Base-by-base conservation (phyloP, 2,329 filamentous ascomycete genomes). In the Sclerotinia sclerotiorum region DNA sequence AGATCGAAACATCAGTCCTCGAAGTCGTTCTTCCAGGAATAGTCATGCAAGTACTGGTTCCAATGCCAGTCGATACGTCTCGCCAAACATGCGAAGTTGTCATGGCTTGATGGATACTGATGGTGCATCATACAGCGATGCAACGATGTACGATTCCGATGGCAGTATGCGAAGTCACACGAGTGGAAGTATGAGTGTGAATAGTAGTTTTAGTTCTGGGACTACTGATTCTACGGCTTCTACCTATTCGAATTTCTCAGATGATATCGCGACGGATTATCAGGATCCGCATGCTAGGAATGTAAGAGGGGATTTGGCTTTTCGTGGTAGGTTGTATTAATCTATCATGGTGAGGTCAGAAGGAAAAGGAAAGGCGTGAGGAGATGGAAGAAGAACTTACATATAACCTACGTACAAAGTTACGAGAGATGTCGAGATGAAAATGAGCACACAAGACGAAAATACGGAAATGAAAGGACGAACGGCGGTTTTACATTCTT, bases 1-100 rank as follows among this genome's bases (percentile, higher is more conserved):
- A 77, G 91, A 94, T 74, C 85, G 92, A 68, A 88, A 88, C 69
- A 90, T 93, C 66, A 78, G 73, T 21, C 64, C 70, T 4, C 70
- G 65, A 63, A 39, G 24, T 56, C 64, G 54, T 32, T 49, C 44
- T 35, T 49, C 32, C 6, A 66, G 15, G n/a, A 56, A 21, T 11
- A 27, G 39, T 11, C 60, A 42, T 32, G 27, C 19, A 3, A 56
- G 51, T 7, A 21, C 24, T 5, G 51, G 64, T 5, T 61, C 64
- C 13, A 39, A 35, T 29, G 64, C 44, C n/a, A 60, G 64, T 27
- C 55, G 64, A 13, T 58, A 67, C 10, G 17, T 60, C 7, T 61
- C 54, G 15, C 35, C 44, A 11, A 35, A 32, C 35, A 65, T 60
- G n/a, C 72, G 71, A 2, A 54, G 68, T 10, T 70, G 73, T 10